Evolutionary conservation across 2,329 filamentous ascomycete species (phyloP).

Genomic region (Rutstroemia sp.): DNA sequence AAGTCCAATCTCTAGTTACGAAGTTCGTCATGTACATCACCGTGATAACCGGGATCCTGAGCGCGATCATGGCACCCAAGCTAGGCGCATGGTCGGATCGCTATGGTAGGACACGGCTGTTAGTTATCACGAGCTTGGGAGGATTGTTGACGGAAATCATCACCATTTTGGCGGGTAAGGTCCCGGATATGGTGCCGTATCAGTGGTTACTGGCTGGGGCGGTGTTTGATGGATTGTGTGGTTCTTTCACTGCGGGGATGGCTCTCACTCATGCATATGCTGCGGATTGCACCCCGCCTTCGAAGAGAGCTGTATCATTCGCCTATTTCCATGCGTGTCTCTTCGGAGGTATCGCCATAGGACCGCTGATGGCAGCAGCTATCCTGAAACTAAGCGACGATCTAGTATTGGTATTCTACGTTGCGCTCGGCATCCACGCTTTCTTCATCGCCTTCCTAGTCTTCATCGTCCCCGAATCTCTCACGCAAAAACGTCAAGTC

Average conservation of each 20-base stretch:
- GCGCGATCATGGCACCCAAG: constrained; percentile 74
- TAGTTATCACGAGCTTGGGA: constrained; percentile 68
- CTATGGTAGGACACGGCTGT: constrained; percentile 68
- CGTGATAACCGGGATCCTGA: constrained; percentile 67
- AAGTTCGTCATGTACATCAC: constrained; percentile 72
- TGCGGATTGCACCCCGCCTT: constrained; percentile 78
- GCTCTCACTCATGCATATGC: constrained; percentile 77
- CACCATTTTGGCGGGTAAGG: constrained; percentile 70
- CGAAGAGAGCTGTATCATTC: constrained; percentile 73
- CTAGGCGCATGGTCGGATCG: constrained; percentile 82
- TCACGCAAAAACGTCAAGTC: constrained; percentile 65
- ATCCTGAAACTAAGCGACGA: constrained; percentile 70
- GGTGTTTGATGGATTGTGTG: constrained; percentile 73
- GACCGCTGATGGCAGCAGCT: constrained; percentile 74
- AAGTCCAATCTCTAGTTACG: constrained; percentile 70
- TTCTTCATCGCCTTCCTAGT: constrained; percentile 66
- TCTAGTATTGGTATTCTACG: constrained; percentile 77
- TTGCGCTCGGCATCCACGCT: constrained; percentile 63
- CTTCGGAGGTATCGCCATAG: constrained; percentile 81
- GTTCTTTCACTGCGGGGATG: constrained; percentile 81
- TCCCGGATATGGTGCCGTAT: constrained; percentile 65
- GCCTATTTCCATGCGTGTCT: constrained; percentile 86
- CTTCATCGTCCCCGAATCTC: constrained; percentile 74
- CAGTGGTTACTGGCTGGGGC: constrained; percentile 72
- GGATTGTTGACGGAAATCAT: constrained; percentile 67